Conservation (phyloP, 2,329 filamentous ascomycete genomes). For the Calonectria henricotiae region DNA sequence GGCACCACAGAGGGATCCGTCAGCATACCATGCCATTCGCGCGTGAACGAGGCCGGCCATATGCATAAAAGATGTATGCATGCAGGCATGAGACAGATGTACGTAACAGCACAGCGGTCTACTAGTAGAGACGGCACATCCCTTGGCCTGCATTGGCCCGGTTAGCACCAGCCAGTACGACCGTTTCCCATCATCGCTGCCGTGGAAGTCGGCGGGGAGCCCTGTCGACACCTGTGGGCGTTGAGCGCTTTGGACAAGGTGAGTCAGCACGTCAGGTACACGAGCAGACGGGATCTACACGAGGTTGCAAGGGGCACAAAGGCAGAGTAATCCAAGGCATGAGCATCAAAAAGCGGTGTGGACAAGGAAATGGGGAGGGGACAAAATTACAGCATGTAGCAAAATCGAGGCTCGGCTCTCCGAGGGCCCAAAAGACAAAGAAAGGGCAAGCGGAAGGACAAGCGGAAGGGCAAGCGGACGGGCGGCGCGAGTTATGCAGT, state of each 20-base stretch:
- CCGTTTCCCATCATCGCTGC: constrained; percentile 37
- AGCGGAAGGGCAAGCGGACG: constrained; percentile 44
- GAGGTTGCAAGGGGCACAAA: constrained; percentile 33
- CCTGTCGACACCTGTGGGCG: constrained; percentile 34
- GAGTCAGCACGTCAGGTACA: constrained; percentile 43
- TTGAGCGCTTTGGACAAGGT: constrained; percentile 37
- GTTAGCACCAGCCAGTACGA: constrained; percentile 32
- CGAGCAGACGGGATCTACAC: constrained; percentile 42
- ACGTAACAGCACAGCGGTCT: constrained; percentile 49
- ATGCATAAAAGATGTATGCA: constrained; percentile 49
- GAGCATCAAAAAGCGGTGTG: constrained; percentile 52
- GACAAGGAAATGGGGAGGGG: constrained; percentile 27
- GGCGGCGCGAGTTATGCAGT: constrained; percentile 34
- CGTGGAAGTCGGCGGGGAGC: constrained; percentile 34
- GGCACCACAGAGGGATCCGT: constrained; percentile 42
- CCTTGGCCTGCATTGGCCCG: constrained; percentile 39
- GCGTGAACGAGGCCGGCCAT: constrained; percentile 46
- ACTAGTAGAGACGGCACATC: constrained; percentile 37
- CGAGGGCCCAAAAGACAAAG: constrained; percentile 41
- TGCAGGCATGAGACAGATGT: constrained; percentile 48
- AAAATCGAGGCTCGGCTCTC: constrained; percentile 33
- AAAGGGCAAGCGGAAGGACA: constrained; percentile 1
- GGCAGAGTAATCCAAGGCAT: constrained; percentile 45
- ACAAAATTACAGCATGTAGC: neutral
- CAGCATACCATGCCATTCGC: constrained; percentile 47